Evolutionary conservation across 2,329 filamentous ascomycete genomes (phyloP).

Genomic region (Neoascochyta sp.): DNA sequence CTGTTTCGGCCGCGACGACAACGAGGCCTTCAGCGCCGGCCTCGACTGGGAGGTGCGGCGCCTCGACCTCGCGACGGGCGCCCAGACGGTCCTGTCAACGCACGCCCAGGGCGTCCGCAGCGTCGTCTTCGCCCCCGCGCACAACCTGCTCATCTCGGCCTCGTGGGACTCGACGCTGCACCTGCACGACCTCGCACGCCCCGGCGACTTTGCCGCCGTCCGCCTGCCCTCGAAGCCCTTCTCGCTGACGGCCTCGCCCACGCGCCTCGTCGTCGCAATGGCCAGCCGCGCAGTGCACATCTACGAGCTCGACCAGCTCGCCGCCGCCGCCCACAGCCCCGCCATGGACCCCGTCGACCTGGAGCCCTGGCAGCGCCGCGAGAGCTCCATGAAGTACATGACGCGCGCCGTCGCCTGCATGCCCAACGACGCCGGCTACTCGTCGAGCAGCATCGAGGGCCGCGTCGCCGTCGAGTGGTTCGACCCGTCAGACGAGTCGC

Average conservation of each 20-base stretch:
- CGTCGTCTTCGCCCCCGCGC: slow-evolving; percentile 74
- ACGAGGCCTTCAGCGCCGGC: slow-evolving; percentile 80
- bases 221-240: slow-evolving; percentile 82
- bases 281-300: slow-evolving; percentile 89
- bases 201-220: slow-evolving; percentile 60
- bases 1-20: slow-evolving; percentile 79
- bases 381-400: slow-evolving; percentile 94
- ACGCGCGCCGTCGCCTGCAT: slow-evolving; percentile 91
- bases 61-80: slow-evolving; percentile 68
- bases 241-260: slow-evolving; percentile 71
- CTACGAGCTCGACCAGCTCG: slow-evolving; percentile 75
- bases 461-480: slow-evolving; percentile 98
- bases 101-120: slow-evolving; percentile 78
- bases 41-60: slow-evolving; percentile 82
- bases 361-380: slow-evolving; percentile 86
- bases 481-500: slow-evolving; percentile 79
- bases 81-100: slow-evolving; percentile 70
- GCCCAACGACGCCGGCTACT: slow-evolving; percentile 93
- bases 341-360: slow-evolving; percentile 45
- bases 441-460: slow-evolving; percentile 87
- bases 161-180: slow-evolving; percentile 94
- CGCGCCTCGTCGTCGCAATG: slow-evolving; percentile 94
- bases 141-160: slow-evolving; percentile 77
- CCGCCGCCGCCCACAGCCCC: slow-evolving; percentile 30
- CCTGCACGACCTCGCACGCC: slow-evolving; percentile 63